Percentiles rank a stretch among this genome's conserved stretches.
Conservation (phyloP, 177 flowering plant genomes). For the Vitis hybrid region DNA sequence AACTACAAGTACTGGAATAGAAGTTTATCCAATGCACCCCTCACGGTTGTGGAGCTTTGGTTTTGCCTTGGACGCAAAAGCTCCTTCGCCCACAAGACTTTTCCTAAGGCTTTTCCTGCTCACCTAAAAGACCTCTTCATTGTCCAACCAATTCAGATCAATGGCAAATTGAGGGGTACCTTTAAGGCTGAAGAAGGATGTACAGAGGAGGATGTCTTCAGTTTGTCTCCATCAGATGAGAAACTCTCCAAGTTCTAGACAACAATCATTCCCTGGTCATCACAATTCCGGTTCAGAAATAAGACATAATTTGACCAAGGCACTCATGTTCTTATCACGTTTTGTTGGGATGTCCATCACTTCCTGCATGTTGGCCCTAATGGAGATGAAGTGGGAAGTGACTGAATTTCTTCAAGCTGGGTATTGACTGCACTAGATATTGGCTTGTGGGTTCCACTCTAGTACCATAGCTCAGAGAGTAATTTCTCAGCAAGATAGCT, state of each 20-base stretch:
- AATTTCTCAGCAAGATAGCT: too few species aligned
- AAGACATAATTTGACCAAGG: too few species aligned
- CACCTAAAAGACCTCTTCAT: constrained; percentile 69
- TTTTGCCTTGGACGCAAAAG: constrained; percentile 69
- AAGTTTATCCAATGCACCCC: constrained; percentile 59
- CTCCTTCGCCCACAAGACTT: constrained; percentile 69
- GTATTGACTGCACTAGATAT: too few species aligned
- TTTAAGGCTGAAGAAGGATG: constrained; percentile 72
- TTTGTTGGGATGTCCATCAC: too few species aligned
- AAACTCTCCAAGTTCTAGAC: constrained; percentile 66
- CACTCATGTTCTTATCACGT: too few species aligned
- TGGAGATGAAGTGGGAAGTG: too few species aligned
- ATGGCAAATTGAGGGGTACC: constrained; percentile 94
- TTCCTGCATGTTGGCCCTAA: too few species aligned
- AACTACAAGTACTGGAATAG: too few species aligned
- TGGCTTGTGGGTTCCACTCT: too few species aligned
- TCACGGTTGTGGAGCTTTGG: constrained; percentile 97
- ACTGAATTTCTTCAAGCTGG: too few species aligned
- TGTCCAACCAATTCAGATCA: constrained; percentile 85
- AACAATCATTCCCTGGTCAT: constrained; percentile 24
- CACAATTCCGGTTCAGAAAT: too few species aligned
- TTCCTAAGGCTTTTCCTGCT: constrained; percentile 77
- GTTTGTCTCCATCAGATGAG: constrained; percentile 58
- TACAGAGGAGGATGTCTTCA: constrained; percentile 78
- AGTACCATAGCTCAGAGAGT: too few species aligned